Conservation (phyloP, 2,329 filamentous ascomycete genomes). For the Diaporthe capsici region DNA sequence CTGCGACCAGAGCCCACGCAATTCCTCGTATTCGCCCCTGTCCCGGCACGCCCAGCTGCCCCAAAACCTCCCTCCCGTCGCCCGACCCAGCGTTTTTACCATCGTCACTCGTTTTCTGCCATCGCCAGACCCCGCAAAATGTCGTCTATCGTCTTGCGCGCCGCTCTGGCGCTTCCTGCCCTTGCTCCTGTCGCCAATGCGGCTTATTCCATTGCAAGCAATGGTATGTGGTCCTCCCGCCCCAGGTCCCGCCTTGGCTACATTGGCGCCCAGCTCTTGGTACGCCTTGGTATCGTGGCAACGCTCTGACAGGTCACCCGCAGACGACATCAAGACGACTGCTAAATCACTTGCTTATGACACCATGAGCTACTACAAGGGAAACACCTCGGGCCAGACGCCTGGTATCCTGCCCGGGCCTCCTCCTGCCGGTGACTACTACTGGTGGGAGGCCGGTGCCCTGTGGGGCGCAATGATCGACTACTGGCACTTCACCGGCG, state of each 20-base stretch:
- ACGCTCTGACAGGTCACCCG: slow-evolving; percentile 19
- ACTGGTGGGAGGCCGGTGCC: slow-evolving; percentile 82
- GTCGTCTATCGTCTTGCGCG: slow-evolving; percentile 31
- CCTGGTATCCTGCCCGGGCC: slow-evolving; percentile 72
- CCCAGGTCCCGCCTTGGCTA: slow-evolving; percentile 1
- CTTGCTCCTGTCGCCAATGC: slow-evolving; percentile 34
- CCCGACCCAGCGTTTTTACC: neutral
- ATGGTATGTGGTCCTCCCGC: slow-evolving; percentile 29
- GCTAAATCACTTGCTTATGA: slow-evolving; percentile 65
- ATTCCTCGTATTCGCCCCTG: slow-evolving; percentile 12
- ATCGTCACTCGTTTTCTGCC: slow-evolving; percentile 33
- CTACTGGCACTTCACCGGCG: slow-evolving; percentile 78
- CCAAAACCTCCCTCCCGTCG: neutral
- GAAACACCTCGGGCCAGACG: slow-evolving; percentile 60
- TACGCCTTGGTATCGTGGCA: slow-evolving; percentile 20
- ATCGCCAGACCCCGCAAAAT: slow-evolving; percentile 18
- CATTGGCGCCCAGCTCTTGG: slow-evolving; percentile 16
- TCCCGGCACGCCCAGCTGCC: neutral
- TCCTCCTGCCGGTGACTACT: slow-evolving; percentile 69
- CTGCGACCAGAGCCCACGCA: slow-evolving; percentile 10
- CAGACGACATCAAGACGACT: slow-evolving; percentile 62
- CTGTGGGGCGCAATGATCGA: slow-evolving; percentile 79
- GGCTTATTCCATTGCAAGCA: slow-evolving; percentile 37
- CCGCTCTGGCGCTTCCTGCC: slow-evolving; percentile 35
- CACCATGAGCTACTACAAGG: slow-evolving; percentile 65